Conservation (phyloP, 805 yeast genomes). For the Candida nitratophila region DNA sequence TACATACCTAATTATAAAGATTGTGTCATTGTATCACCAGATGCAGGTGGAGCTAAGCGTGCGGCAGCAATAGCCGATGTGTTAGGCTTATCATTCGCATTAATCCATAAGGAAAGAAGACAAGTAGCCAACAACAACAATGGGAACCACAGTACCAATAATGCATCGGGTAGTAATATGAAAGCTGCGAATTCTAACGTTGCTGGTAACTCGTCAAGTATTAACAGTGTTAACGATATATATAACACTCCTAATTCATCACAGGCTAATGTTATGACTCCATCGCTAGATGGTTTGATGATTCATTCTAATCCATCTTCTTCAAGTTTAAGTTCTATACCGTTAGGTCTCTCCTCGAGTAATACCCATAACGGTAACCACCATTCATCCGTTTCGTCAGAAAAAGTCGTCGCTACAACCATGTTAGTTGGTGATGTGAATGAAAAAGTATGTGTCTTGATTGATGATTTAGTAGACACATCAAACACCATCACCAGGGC, state of each 20-base stretch:
- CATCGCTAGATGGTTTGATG: slow-evolving; percentile 3
- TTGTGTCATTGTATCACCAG: slow-evolving; percentile 93
- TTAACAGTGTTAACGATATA: slow-evolving; percentile 1
- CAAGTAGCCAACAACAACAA: slow-evolving; percentile 17
- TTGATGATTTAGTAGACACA: slow-evolving; percentile 93
- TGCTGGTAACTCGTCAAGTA: slow-evolving; percentile 4
- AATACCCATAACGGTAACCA: slow-evolving; percentile 7
- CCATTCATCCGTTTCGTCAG: slow-evolving; percentile 4
- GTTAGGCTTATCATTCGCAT: slow-evolving; percentile 81
- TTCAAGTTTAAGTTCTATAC: slow-evolving; percentile 9
- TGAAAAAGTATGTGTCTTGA: slow-evolving; percentile 77
- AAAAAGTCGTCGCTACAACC: slow-evolving; percentile 57
- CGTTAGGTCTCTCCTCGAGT: slow-evolving; percentile 7
- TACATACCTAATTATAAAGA: slow-evolving; percentile 73
- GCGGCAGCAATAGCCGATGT: slow-evolving; percentile 93
- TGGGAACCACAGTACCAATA: slow-evolving; percentile 8
- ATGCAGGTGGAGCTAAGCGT: slow-evolving; percentile 98
- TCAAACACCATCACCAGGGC: slow-evolving; percentile 89
- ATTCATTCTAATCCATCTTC: slow-evolving; percentile 11
- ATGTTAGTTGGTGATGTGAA: slow-evolving; percentile 96
- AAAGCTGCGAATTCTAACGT: slow-evolving; percentile 7
- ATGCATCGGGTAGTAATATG: slow-evolving; percentile 8
- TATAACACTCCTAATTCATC: not conserved
- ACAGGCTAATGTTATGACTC: not conserved
- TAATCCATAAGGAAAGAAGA: slow-evolving; percentile 90